Conservation (phyloP, 2,329 filamentous ascomycete species). For the Pseudocercospora fuligena region DNA sequence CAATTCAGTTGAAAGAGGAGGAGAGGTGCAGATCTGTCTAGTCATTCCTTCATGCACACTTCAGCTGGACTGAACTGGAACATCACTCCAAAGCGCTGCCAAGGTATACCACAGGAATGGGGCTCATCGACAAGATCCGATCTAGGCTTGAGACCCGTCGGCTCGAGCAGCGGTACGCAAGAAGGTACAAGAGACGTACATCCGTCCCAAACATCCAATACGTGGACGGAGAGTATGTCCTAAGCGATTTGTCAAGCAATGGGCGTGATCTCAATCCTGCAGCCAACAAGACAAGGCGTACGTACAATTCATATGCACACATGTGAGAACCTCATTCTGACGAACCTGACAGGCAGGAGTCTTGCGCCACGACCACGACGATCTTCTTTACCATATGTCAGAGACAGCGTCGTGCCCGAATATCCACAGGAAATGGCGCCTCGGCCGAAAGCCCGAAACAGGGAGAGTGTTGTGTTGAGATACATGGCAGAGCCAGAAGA, state of each 20-base stretch:
- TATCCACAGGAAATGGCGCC: background rate
- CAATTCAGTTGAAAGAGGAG: background rate
- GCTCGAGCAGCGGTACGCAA: background rate
- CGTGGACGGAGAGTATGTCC: background rate
- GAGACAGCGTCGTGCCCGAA: background rate
- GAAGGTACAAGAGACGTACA: background rate
- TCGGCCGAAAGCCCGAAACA: background rate
- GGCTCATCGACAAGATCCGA: background rate
- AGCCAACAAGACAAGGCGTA: background rate
- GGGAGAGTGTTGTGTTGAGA: background rate
- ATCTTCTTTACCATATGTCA: background rate
- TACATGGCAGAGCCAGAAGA: background rate
- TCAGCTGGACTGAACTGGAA: background rate
- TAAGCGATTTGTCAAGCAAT: background rate
- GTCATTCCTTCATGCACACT: background rate
- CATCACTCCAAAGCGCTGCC: background rate
- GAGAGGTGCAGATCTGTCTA: background rate
- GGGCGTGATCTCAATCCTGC: background rate
- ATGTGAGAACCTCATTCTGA: background rate
- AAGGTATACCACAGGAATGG: background rate
- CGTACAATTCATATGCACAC: background rate
- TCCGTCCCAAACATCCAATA: background rate
- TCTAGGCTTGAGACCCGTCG: background rate
- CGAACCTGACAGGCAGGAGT: background rate
- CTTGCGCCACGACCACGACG: background rate